Conservation (phyloP, 208 protist species). For the Leishmania arabica region DNA sequence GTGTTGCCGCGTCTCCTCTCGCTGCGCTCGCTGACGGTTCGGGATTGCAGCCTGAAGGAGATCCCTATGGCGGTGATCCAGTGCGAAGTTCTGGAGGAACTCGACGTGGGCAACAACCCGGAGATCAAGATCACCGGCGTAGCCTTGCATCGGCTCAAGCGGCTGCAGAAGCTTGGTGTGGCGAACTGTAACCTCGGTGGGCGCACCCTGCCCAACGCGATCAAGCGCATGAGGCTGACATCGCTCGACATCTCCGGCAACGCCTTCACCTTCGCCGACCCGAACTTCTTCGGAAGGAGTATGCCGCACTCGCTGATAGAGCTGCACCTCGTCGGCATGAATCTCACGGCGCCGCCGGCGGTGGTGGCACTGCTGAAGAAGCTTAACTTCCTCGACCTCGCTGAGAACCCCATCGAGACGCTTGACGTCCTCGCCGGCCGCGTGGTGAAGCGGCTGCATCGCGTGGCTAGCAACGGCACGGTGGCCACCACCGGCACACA, state of each 20-base stretch:
- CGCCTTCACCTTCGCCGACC: slow-evolving; percentile 61
- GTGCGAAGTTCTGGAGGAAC: slow-evolving; percentile 51
- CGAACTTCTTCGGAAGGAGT: slow-evolving; percentile 72
- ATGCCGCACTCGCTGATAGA: slow-evolving; percentile 63
- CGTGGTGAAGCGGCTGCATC: slow-evolving; percentile 55
- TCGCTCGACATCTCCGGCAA: slow-evolving; percentile 85
- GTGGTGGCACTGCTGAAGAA: slow-evolving; percentile 63
- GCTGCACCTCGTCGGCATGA: slow-evolving; percentile 65
- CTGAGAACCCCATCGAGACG: slow-evolving; percentile 81
- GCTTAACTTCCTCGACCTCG: slow-evolving; percentile 67
- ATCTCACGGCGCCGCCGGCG: slow-evolving; percentile 69
- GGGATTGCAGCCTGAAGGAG: slow-evolving; percentile 50
- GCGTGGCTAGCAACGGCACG: slow-evolving; percentile 27
- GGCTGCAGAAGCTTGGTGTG: slow-evolving; percentile 57
- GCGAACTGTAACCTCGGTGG: slow-evolving; percentile 69
- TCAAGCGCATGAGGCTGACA: slow-evolving; percentile 54
- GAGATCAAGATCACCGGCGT: slow-evolving; percentile 49
- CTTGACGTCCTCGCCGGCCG: slow-evolving; percentile 85
- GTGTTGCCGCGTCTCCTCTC: slow-evolving; percentile 48
- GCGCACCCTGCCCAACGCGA: slow-evolving; percentile 51
- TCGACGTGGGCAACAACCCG: slow-evolving; percentile 82
- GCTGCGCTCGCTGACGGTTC: slow-evolving; percentile 54
- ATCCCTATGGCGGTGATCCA: slow-evolving; percentile 54
- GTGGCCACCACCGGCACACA: slow-evolving; percentile 23
- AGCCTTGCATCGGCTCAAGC: slow-evolving; percentile 43